Conservation (phyloP, 2,329 filamentous ascomycete species). For the Penicillium verrucosum region DNA sequence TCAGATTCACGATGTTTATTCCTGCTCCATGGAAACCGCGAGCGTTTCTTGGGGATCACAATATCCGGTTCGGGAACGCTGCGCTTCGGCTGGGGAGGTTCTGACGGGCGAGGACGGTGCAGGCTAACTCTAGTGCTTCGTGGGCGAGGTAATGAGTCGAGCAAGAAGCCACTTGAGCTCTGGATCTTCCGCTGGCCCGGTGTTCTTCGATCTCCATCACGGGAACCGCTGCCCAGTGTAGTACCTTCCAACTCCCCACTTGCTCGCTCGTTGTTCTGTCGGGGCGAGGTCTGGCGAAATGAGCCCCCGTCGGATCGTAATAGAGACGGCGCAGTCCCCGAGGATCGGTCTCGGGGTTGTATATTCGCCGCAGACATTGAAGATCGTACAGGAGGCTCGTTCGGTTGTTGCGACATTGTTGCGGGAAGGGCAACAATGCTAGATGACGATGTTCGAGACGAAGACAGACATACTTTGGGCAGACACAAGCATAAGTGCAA, state of each 20-base stretch:
- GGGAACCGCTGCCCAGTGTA: constrained; percentile 37
- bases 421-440: constrained; percentile 16
- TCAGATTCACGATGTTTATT: constrained; percentile 32
- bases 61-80: constrained; percentile 37
- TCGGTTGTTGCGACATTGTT: constrained; percentile 24
- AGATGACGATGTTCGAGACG: constrained; percentile 21
- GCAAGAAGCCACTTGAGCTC: constrained; percentile 45
- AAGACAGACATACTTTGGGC: constrained; percentile 19
- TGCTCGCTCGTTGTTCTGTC: constrained; percentile 29
- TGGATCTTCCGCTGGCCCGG: constrained; percentile 25
- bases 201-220: constrained; percentile 30
- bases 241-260: constrained; percentile 38
- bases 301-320: constrained; percentile 19
- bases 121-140: constrained; percentile 26
- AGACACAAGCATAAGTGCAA: constrained; percentile 21
- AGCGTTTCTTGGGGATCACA: constrained; percentile 36
- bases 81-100: constrained; percentile 39
- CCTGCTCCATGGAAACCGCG: constrained; percentile 35
- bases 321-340: constrained; percentile 1
- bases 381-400: constrained; percentile 15
- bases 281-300: constrained; percentile 15
- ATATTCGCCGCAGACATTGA: constrained; percentile 18
- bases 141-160: constrained; percentile 40
- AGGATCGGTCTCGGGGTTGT: not conserved
- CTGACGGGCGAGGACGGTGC: constrained; percentile 24